Base-by-base conservation (phyloP, 2,329 filamentous ascomycete genomes). In the Sclerotinia spermophila region DNA sequence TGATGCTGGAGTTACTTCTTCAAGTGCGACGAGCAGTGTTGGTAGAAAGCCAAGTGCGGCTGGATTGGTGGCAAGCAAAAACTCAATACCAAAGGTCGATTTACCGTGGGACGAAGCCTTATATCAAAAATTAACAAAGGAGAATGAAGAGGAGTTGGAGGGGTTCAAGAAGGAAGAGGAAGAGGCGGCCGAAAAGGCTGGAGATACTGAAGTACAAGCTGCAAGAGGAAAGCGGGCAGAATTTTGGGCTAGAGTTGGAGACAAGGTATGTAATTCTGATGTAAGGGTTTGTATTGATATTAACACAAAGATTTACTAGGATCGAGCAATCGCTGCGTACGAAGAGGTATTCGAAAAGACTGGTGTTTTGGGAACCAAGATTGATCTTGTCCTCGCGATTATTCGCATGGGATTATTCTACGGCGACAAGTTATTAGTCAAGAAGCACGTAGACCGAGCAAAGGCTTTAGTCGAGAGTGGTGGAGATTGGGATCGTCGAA, bases 401-500 rank as follows among this genome's bases (percentile, higher is more conserved):
- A 95, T 98, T 84, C 93, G 96, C 72, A 90, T 97, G 80, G 94
- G 92, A 48, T 87, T 99, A 71, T 99, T 99, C 85, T 99, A 97
- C 80, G 94, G 94, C 75, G 96, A 99, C 82, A 94, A 94, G 82
- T 81, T 91, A 55, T 88, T 96, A 69, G 94, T 97, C 64, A 96
- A 97, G 88, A 97, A 96, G 86, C 92, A 93, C 72, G 88, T 98
- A 61, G 94, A 97, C 78, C 90, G 95, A 58, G 94, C 94, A 76
- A 93, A 92, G 83, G 87, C 92, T 5, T 86, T 99, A 66, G 94
- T 99, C 45, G 96, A 99, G 80, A 92, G 92, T 75, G 96, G 96
- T 76, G 96, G 96, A 81, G 96, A 99, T 82, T 99, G 96, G 96
- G 96, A 99, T 81, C 92, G 96, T 75, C 91, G 96, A 81, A 99